Evolutionary conservation across 257 asterid species (phyloP), one percentile per base, ranked within the genome.

Genomic region (Parsonsia alboflavescens): DNA sequence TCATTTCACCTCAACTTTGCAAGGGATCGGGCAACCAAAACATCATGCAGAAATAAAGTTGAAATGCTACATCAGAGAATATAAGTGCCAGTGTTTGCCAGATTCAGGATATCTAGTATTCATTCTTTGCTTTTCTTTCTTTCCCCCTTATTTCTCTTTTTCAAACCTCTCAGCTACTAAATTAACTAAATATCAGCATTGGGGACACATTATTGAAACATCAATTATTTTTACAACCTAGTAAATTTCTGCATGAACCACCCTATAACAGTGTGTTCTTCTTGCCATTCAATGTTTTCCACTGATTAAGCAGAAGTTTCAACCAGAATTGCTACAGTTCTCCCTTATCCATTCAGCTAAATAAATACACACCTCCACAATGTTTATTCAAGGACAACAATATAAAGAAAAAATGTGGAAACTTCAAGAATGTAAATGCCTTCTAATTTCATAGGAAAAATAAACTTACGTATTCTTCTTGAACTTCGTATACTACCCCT

Each of bases 401-500:
- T 2, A 57, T 8, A 57, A 22, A 6, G 30, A 57, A 57, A 12
- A 24, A 26, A 22, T 56, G 7, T 7, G 13, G 62, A 1, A 56
- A 56, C 8, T 56, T 6, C 10, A 56, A 56, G 62, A 0, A 0
- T 22, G 16, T 10, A 58, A 22, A 24, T 24, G 62, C 62, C 39
- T 26, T 59, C 21, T 2, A 30, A 30, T 15, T 33, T 30, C 73
- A 69, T 7, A 7, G 22, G 7, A 10, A 49, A 28, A 70, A 70
- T 7, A 10, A 22, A 70, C 73, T 48, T 70, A 70, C 92, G 64
- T 64, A 6, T 49, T 83, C 88, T 33, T 77, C 79, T 79, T 77
- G 80, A 42, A 41, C 74, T 78, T 85, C 90, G 39, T 77, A 62
- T 3, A 78, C 69, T 49, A 83, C 83, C 75, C 84, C 84, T 16